Evolutionary conservation across 2,329 filamentous ascomycete species (phyloP).

Genomic region (Cladosporium halotolerans): DNA sequence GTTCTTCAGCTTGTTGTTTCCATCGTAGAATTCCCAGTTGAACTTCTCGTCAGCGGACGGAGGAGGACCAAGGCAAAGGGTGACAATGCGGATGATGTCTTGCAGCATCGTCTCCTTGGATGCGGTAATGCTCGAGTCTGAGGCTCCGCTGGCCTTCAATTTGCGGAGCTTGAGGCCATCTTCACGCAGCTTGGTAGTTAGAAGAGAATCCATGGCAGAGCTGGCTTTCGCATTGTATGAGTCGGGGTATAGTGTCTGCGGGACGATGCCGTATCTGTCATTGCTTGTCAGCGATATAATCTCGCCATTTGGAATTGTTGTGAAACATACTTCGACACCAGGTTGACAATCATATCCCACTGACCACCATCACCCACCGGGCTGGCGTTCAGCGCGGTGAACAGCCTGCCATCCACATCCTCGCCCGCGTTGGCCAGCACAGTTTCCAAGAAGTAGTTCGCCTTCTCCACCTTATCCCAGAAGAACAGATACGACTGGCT

Average conservation of each 20-base stretch:
- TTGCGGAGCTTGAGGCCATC: constrained; percentile 67
- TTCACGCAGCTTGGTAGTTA: constrained; percentile 83
- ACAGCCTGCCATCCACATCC: constrained; percentile 64
- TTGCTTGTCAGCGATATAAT: background rate
- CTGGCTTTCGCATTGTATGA: constrained; percentile 71
- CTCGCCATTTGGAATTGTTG: background rate
- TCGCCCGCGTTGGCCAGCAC: constrained; percentile 67
- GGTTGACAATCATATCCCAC: constrained; percentile 85
- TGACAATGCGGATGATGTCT: constrained; percentile 75
- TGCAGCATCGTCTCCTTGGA: constrained; percentile 69
- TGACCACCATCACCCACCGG: constrained; percentile 78
- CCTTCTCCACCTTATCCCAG: constrained; percentile 90
- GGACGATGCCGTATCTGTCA: constrained; percentile 75
- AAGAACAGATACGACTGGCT: constrained; percentile 84
- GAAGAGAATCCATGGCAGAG: constrained; percentile 60
- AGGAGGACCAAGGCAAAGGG: constrained; percentile 72
- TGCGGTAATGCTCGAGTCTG: constrained; percentile 35
- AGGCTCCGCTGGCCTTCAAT: constrained; percentile 39
- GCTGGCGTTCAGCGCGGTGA: constrained; percentile 61
- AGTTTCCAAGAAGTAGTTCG: constrained; percentile 83
- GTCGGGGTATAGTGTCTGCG: constrained; percentile 75
- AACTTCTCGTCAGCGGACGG: constrained; percentile 65
- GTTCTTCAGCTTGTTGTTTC: constrained; percentile 56
- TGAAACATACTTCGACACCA: constrained; percentile 71
- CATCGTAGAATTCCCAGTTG: constrained; percentile 73